Conservation (phyloP, 2,329 filamentous ascomycete species). For the Penicillium sp. region DNA sequence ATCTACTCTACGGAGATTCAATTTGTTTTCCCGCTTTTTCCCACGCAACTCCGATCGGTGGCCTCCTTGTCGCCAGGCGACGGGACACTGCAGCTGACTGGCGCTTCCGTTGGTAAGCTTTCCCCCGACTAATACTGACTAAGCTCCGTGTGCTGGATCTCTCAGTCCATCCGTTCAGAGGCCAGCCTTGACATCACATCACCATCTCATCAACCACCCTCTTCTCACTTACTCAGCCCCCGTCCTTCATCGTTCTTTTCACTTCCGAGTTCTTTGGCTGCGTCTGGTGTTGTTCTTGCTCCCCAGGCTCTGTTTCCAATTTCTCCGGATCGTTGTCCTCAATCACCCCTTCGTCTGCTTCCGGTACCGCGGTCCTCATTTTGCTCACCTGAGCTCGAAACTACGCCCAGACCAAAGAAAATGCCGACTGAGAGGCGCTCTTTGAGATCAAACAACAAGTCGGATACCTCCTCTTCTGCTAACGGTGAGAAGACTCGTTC, state of each 20-base stretch:
- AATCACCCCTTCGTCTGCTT: constrained; percentile 34
- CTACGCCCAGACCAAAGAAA: constrained; percentile 34
- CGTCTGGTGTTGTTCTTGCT: constrained; percentile 16
- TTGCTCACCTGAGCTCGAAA: constrained; percentile 38
- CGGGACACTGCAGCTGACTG: not conserved
- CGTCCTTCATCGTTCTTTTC: constrained; percentile 30
- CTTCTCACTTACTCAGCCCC: constrained; percentile 15
- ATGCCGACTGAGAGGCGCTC: constrained; percentile 55
- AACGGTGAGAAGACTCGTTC: constrained; percentile 53
- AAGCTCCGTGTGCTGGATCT: constrained; percentile 38
- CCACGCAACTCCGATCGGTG: not conserved
- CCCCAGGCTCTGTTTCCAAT: constrained; percentile 17
- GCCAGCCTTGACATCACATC: constrained; percentile 47
- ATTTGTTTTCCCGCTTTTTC: not conserved
- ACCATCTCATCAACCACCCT: constrained; percentile 33
- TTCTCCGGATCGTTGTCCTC: constrained; percentile 23
- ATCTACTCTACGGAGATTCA: not conserved
- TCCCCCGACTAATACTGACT: constrained; percentile 34
- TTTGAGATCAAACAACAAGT: constrained; percentile 53
- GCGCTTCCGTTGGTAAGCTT: constrained; percentile 30
- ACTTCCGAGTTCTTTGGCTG: constrained; percentile 24
- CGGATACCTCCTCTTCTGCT: constrained; percentile 51
- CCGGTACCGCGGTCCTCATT: constrained; percentile 33
- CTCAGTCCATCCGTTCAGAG: constrained; percentile 34
- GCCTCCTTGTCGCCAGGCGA: not conserved